Percentiles rank a stretch among this genome's conserved stretches.
Conservation (phyloP, 1,284 basidiomycete genomes). For the Leccinum griseonigrum region DNA sequence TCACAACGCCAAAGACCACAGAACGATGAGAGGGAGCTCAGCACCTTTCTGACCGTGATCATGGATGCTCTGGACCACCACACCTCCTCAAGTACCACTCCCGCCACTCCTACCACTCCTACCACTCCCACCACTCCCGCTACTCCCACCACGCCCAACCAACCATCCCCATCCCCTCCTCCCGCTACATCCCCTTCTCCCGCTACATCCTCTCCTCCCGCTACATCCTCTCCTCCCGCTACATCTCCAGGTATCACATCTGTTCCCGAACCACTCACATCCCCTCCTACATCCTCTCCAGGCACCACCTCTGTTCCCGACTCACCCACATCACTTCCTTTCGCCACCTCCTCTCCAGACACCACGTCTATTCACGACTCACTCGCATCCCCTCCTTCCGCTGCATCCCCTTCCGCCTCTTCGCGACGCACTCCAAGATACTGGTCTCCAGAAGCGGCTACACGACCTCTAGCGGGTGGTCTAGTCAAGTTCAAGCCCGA, state of each 20-base stretch:
- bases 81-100: not conserved
- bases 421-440: not conserved
- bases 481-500: not conserved
- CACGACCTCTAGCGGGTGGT: not conserved
- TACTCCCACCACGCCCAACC: no score
- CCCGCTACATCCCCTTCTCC: no score
- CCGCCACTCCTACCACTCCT: not conserved
- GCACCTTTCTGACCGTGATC: not conserved
- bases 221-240: no score
- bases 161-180: not conserved
- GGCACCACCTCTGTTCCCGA: no score
- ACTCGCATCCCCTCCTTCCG: no score
- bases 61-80: not conserved
- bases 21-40: not conserved
- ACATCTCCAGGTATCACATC: no score
- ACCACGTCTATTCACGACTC: no score
- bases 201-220: not conserved
- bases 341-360: no score
- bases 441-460: not conserved
- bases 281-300: no score
- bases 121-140: no score
- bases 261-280: no score
- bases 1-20: not conserved
- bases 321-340: no score
- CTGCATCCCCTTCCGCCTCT: not conserved